Evolutionary conservation across 352 stramenopile species (phyloP), one percentile per base, ranked within the genome.

Genomic region (Phytophthora brassicae): DNA sequence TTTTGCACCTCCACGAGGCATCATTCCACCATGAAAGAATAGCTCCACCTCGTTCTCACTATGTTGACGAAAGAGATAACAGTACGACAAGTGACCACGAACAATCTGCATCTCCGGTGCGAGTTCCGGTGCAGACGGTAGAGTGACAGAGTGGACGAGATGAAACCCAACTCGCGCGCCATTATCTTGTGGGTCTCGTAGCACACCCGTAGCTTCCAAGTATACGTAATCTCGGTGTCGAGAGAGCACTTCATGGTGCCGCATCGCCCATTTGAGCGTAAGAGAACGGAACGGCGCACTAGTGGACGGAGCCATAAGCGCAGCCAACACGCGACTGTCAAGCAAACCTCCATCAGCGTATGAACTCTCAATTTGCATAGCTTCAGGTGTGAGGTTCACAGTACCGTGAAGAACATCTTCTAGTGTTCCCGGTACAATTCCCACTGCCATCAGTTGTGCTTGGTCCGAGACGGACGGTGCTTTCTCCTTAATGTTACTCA

Each of bases 141-240:
- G 60, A 36, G 56, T 60, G 29, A 90, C 70, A 13, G 79, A 89
- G 65, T 90, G 79, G 26, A 81, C 75, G 28, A 90, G 57, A 41
- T 84, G 69, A 54, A 79, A 90, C 8, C 79, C 81, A 0, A 90
- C 66, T 26, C 50, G 35, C 23, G 82, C 74, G 35, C 75, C 75
- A n/a, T 53, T 79, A 52, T 66, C 57, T 29, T 72, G 50, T 12
- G 68, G 46, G 24, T 82, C 54, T 8, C 64, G 72, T n/a, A 81
- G 71, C 24, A 68, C 72, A 26, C 81, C 81, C n/a, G 77, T 84
- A 52, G 77, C 53, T 60, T 90, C 81, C 36, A 90, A 55, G 49
- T 83, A 90, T 28, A 90, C 73, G 55, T 88, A 77, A 59, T 90
- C 81, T 54, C 81, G 62, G 45, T 85, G 81, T 53, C 82, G 76